A percentile compares a stretch with the other conserved stretches of the same genome.
Conservation (phyloP, 2,329 filamentous ascomycete genomes). For the Botryosphaeria dothidea region DNA sequence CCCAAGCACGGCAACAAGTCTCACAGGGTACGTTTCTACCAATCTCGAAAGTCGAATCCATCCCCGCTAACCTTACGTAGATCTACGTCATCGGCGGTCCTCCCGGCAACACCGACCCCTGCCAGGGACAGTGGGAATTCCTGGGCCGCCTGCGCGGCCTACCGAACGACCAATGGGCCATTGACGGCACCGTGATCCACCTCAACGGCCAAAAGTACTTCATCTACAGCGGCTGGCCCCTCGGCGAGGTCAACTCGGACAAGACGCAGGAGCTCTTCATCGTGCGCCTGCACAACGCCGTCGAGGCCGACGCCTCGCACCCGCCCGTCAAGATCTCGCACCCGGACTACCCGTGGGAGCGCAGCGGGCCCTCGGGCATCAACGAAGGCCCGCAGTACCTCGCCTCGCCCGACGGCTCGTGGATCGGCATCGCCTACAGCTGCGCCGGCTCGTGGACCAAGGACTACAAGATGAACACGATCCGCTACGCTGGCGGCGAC, state of each 20-base stretch:
- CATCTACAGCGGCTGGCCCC: constrained; percentile 50
- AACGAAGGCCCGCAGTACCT: constrained; percentile 48
- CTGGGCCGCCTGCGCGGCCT: constrained; percentile 44
- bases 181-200: constrained; percentile 49
- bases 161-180: constrained; percentile 47
- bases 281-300: constrained; percentile 39
- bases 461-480: constrained; percentile 51
- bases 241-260: constrained; percentile 36
- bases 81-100: constrained; percentile 50
- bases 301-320: constrained; percentile 32
- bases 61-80: neutral
- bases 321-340: constrained; percentile 41
- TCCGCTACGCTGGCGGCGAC: constrained; percentile 43
- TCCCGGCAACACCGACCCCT: constrained; percentile 25
- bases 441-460: constrained; percentile 50
- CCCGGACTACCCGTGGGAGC: constrained; percentile 44
- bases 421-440: constrained; percentile 49
- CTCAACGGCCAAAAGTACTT: constrained; percentile 42
- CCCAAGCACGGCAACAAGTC: constrained; percentile 44
- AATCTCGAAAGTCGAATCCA: neutral
- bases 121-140: constrained; percentile 41
- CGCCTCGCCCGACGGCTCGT: constrained; percentile 36
- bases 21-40: constrained; percentile 31
- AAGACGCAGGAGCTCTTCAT: constrained; percentile 48
- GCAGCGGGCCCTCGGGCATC: constrained; percentile 42